A percentile compares a stretch with the other conserved stretches of the same genome.
phyloP scores from a whole-genome alignment of 495 filamentous ascomycete genomes.

The Elasticomyces elasticus region DNA sequence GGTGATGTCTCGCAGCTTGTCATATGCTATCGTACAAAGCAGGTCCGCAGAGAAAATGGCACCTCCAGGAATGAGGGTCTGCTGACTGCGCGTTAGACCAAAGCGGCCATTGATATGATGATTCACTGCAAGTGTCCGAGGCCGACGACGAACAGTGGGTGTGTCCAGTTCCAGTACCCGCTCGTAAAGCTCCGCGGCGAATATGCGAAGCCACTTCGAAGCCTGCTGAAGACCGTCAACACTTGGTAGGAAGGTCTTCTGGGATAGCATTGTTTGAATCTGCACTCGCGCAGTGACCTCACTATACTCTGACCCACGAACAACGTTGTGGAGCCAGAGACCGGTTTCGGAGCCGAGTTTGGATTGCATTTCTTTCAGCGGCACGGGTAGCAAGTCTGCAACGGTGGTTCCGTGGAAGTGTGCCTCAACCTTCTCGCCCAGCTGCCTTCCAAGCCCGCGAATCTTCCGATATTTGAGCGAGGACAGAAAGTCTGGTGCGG shows the following conservation, averaged over 20 bases:
- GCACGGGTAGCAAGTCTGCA: slow-evolving; percentile 58
- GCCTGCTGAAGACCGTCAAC: slow-evolving; percentile 72
- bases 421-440: slow-evolving; percentile 72
- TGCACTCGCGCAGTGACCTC: slow-evolving; percentile 86
- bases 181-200: slow-evolving; percentile 83
- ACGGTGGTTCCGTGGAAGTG: slow-evolving; percentile 72
- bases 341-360: slow-evolving; percentile 79
- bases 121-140: slow-evolving; percentile 73
- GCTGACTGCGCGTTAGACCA: slow-evolving; percentile 58
- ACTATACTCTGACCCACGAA: slow-evolving; percentile 75
- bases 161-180: slow-evolving; percentile 86
- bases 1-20: slow-evolving; percentile 62
- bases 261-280: slow-evolving; percentile 94
- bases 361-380: slow-evolving; percentile 66
- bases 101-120: slow-evolving; percentile 65
- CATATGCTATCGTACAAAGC: slow-evolving; percentile 67
- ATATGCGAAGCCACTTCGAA: slow-evolving; percentile 82
- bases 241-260: slow-evolving; percentile 83
- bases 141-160: slow-evolving; percentile 74
- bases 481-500: slow-evolving; percentile 66
- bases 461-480: slow-evolving; percentile 94
- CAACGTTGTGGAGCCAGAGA: slow-evolving; percentile 73
- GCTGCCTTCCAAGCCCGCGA: slow-evolving; percentile 84
- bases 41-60: slow-evolving; percentile 56
- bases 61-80: slow-evolving; percentile 66